phyloP scores from a whole-genome alignment of 164 flowering plant genomes.

The Umbilicus rupestris region DNA sequence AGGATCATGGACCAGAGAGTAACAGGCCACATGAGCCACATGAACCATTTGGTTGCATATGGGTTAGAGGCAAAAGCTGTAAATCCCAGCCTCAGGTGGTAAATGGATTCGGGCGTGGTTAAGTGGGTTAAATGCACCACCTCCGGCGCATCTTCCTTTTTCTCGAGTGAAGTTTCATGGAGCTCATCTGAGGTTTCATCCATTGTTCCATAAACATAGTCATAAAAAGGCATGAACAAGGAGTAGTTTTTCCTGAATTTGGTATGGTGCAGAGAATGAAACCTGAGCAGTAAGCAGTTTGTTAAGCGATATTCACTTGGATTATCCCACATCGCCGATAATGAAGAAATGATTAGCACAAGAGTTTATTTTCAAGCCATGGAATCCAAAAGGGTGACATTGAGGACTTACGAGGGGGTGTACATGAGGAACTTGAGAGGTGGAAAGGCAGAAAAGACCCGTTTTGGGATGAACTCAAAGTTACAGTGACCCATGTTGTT shows the following conservation, averaged over 20 bases:
- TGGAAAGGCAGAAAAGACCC: slow-evolving; percentile 16
- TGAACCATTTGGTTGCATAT: slow-evolving; percentile 51
- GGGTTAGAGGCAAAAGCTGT: slow-evolving; percentile 55
- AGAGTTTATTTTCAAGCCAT: no score
- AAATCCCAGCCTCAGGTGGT: slow-evolving; percentile 51
- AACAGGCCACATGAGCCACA: slow-evolving; percentile 52
- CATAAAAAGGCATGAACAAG: slow-evolving; percentile 45
- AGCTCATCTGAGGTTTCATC: slow-evolving; percentile 41
- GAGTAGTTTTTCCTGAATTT: slow-evolving; percentile 41
- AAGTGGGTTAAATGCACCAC: slow-evolving; percentile 67
- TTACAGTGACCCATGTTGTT: slow-evolving; percentile 38
- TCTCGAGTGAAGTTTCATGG: slow-evolving; percentile 29
- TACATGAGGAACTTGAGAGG: slow-evolving; percentile 15
- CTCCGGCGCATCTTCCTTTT: slow-evolving; percentile 31
- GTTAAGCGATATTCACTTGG: no score
- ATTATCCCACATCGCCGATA: no score
- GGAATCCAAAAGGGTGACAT: no score
- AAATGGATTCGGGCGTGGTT: slow-evolving; percentile 56
- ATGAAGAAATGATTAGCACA: no score
- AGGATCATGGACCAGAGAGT: slow-evolving; percentile 30
- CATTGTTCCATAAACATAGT: slow-evolving; percentile 43
- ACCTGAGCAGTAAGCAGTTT: no score
- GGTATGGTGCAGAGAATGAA: slow-evolving; percentile 46
- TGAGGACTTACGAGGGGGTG: slow-evolving; percentile 16
- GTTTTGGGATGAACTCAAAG: slow-evolving; percentile 24